phyloP scores from a whole-genome alignment of 371 early-diverging fungal species.

The Nematocida ironsii region DNA sequence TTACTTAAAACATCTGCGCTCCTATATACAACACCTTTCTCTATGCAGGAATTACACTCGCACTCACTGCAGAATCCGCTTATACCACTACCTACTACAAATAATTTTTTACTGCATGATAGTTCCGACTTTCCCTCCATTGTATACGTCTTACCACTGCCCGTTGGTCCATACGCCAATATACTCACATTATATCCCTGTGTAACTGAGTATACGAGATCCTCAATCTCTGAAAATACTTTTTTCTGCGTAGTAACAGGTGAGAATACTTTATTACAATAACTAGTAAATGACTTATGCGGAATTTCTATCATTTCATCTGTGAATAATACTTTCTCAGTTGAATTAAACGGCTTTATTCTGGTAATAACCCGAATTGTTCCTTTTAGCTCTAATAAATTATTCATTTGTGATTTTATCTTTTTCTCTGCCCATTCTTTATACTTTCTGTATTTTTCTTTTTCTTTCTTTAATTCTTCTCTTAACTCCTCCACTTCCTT shows the following conservation, averaged over 20 bases:
- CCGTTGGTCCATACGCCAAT: conserved; percentile 98
- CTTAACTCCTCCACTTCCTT: neutral
- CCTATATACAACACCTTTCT: conserved; percentile 80
- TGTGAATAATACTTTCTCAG: conserved; percentile 28
- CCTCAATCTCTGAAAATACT: conserved; percentile 87
- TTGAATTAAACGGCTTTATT: conserved; percentile 75
- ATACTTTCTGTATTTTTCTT: neutral
- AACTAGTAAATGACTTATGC: conserved; percentile 70
- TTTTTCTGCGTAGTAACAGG: conserved; percentile 75
- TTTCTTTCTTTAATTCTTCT: neutral
- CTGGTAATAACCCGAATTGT: conserved; percentile 93
- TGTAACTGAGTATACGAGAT: conserved; percentile 84
- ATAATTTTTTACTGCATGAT: neutral
- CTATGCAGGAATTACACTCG: conserved; percentile 56
- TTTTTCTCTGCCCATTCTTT: conserved; percentile 34
- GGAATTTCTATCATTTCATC: conserved; percentile 67
- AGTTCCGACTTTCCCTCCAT: conserved; percentile 73
- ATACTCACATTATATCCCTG: conserved; percentile 96
- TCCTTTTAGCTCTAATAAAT: conserved; percentile 80
- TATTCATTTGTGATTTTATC: conserved; percentile 23
- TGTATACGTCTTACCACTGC: conserved; percentile 85
- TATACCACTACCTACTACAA: neutral
- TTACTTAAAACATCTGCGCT: conserved; percentile 80
- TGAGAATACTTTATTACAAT: conserved; percentile 82
- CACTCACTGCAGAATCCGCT: neutral